Conservation (phyloP, 2,329 filamentous ascomycete species). For the Rutstroemia sp. region DNA sequence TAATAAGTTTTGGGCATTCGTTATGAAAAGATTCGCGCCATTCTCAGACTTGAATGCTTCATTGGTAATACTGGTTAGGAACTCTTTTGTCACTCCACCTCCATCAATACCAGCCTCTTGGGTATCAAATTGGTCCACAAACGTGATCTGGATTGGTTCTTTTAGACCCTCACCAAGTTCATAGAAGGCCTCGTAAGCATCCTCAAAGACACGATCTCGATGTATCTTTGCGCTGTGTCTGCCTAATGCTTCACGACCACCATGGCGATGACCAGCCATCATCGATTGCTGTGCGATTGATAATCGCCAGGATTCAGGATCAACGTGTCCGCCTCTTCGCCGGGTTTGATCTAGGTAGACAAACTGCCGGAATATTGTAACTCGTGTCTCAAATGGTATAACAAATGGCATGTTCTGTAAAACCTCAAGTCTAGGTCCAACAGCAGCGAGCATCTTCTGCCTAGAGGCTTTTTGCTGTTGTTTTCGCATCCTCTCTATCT, state of each 20-base stretch:
- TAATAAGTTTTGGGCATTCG: conserved; percentile 78
- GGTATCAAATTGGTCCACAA: conserved; percentile 83
- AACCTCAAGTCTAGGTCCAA: conserved; percentile 83
- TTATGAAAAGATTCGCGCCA: conserved; percentile 61
- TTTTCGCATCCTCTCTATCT: conserved; percentile 53
- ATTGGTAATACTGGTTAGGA: conserved; percentile 78
- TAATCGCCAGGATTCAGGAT: conserved; percentile 70
- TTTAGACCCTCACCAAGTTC: conserved; percentile 75
- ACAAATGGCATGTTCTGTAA: conserved; percentile 95
- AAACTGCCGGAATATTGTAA: conserved; percentile 90
- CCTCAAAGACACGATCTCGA: conserved; percentile 72
- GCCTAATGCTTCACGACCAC: conserved; percentile 35
- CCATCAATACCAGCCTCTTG: conserved; percentile 93
- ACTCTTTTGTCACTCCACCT: conserved; percentile 95
- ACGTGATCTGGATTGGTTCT: conserved; percentile 93
- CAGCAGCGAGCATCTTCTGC: conserved; percentile 65
- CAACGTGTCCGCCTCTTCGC: conserved; percentile 62
- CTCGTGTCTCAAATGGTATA: conserved; percentile 85
- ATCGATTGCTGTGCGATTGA: conserved; percentile 40
- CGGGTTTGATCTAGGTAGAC: conserved; percentile 75
- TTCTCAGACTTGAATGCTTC: conserved; percentile 64
- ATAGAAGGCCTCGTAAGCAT: conserved; percentile 81
- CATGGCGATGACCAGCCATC: conserved; percentile 13
- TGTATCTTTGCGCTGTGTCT: conserved; percentile 74
- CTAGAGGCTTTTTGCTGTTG: conserved; percentile 61